phyloP scores from a whole-genome alignment of 2,329 filamentous ascomycete species.

The Colletotrichum sp. region DNA sequence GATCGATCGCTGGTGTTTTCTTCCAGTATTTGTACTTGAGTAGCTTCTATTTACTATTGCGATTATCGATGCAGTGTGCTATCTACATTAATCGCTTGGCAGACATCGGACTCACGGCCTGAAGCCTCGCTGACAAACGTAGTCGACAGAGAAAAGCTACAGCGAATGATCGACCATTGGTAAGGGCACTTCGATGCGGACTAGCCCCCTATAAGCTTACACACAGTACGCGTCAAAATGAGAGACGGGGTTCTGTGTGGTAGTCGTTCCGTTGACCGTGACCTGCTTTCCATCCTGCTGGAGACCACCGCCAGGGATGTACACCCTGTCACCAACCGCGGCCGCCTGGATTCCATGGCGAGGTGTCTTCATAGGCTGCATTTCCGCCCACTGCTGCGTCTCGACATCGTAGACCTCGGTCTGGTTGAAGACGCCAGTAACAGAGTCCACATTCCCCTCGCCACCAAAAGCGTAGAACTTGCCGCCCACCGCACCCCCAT shows the following conservation, averaged over 20 bases:
- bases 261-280: not conserved
- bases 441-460: conserved; percentile 33
- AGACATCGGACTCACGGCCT: not conserved
- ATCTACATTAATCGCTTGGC: not conserved
- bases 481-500: conserved; percentile 30
- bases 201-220: not conserved
- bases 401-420: not conserved
- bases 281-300: not conserved
- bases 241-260: not conserved
- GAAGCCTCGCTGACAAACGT: not conserved
- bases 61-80: not conserved
- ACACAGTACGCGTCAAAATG: not conserved
- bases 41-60: not conserved
- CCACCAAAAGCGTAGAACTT: conserved; percentile 41
- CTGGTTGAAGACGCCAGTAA: conserved; percentile 16
- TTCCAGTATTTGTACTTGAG: not conserved
- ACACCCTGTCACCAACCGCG: not conserved
- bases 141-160: not conserved
- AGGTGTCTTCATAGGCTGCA: not conserved
- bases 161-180: not conserved
- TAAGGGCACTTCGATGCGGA: not conserved
- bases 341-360: not conserved
- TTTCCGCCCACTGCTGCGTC: not conserved
- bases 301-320: not conserved
- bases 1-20: not conserved